Conservation (phyloP, 768 basidiomycete genomes). For the Boletus rubescentipes region DNA sequence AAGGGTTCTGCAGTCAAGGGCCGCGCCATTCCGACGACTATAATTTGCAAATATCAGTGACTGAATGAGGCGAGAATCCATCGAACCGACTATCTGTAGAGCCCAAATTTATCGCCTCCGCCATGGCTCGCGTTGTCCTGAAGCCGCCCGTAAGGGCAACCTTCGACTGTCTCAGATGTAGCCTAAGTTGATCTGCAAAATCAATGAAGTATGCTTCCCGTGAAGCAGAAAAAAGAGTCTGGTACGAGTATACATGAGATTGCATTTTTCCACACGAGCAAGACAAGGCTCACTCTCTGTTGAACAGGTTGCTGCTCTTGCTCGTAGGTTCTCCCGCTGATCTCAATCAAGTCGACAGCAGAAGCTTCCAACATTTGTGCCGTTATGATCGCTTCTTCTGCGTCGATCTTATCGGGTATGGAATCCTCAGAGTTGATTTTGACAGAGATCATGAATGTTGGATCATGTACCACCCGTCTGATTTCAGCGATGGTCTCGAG, state of each 20-base stretch:
- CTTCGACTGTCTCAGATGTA: constrained; percentile 24
- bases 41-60: not conserved
- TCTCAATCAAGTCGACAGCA: constrained; percentile 41
- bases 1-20: constrained; percentile 32
- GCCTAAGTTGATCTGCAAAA: constrained; percentile 29
- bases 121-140: constrained; percentile 29
- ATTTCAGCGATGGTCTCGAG: constrained; percentile 49
- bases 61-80: not conserved
- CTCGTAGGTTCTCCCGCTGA: constrained; percentile 41
- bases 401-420: constrained; percentile 28
- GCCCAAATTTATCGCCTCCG: constrained; percentile 23
- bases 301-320: not conserved
- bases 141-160: constrained; percentile 34
- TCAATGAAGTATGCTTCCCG: constrained; percentile 33
- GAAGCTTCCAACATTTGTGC: constrained; percentile 34
- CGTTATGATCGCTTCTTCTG: constrained; percentile 32
- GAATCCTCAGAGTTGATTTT: constrained; percentile 35
- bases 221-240: constrained; percentile 13
- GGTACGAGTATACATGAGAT: not conserved
- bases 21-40: constrained; percentile 32
- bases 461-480: constrained; percentile 34
- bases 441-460: constrained; percentile 32
- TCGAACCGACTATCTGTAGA: constrained; percentile 28
- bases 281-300: constrained; percentile 11
- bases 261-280: not conserved